Conservation (phyloP, 2,329 filamentous ascomycete species). For the Fusarium miscanthi region DNA sequence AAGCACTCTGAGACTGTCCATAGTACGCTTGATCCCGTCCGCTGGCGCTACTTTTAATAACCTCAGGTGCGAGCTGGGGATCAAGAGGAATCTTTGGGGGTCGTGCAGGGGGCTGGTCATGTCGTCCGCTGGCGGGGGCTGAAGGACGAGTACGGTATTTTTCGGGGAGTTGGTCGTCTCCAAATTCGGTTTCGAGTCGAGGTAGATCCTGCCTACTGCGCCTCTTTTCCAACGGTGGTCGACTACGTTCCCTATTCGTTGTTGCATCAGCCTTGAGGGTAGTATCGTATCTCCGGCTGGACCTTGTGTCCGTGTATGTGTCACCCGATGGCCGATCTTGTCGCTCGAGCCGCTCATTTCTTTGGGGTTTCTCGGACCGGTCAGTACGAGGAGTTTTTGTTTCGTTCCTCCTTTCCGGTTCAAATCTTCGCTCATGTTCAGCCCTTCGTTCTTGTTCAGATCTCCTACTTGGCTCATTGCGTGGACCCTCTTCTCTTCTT, state of each 20-base stretch:
- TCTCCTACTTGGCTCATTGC: constrained; percentile 11
- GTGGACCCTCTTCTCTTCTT: constrained; percentile 1
- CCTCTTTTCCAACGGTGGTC: constrained; percentile 43
- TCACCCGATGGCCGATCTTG: constrained; percentile 20
- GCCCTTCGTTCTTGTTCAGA: constrained; percentile 37
- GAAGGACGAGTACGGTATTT: constrained; percentile 53
- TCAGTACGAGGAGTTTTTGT: constrained; percentile 24
- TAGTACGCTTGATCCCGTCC: constrained; percentile 58
- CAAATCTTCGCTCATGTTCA: constrained; percentile 35
- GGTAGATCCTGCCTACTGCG: constrained; percentile 56
- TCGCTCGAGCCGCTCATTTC: constrained; percentile 21
- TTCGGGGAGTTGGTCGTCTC: constrained; percentile 42
- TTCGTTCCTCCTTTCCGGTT: constrained; percentile 1
- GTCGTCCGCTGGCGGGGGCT: constrained; percentile 46
- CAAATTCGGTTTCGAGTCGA: constrained; percentile 57
- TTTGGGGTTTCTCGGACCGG: constrained; percentile 19
- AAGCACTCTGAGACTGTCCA: constrained; percentile 27
- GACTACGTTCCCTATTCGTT: constrained; percentile 34
- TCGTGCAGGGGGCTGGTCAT: constrained; percentile 48
- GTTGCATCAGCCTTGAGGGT: constrained; percentile 32
- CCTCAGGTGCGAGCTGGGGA: constrained; percentile 55
- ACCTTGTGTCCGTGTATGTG: constrained; percentile 16
- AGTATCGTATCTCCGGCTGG: constrained; percentile 27
- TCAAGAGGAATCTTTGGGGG: constrained; percentile 48
- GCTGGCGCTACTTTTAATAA: constrained; percentile 54